Percentiles rank a stretch among this genome's conserved stretches.
phyloP scores from a whole-genome alignment of 139 green algal genomes.

The Tetraselmis striata region DNA sequence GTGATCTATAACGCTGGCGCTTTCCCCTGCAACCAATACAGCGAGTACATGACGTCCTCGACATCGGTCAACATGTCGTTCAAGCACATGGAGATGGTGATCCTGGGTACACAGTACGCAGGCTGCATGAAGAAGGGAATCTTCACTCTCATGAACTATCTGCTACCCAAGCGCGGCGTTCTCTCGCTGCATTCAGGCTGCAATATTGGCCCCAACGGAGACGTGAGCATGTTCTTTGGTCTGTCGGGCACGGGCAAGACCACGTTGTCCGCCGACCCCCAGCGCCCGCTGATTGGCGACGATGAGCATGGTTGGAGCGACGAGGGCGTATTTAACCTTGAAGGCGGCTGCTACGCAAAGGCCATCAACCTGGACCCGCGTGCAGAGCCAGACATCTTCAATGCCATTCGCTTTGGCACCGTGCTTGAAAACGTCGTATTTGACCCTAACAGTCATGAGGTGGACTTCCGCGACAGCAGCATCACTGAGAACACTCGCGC shows the following conservation, averaged over 20 bases:
- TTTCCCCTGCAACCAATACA: conserved; percentile 82
- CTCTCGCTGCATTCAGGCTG: conserved; percentile 86
- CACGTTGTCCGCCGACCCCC: conserved; percentile 64
- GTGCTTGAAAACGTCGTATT: conserved; percentile 93
- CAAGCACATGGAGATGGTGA: conserved; percentile 48
- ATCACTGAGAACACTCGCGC: conserved; percentile 92
- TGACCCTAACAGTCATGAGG: conserved; percentile 50
- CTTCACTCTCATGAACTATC: conserved; percentile 81
- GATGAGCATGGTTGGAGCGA: conserved; percentile 92
- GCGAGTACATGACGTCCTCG: conserved; percentile 81
- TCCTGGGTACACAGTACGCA: conserved; percentile 85
- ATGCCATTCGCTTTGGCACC: conserved; percentile 80
- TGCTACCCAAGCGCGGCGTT: conserved; percentile 75
- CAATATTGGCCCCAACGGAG: conserved; percentile 64
- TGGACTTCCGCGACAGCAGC: conserved; percentile 49
- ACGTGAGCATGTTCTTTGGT: conserved; percentile 82
- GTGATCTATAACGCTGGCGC: conserved; percentile 89
- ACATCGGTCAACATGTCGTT: conserved; percentile 82
- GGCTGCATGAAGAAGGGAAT: conserved; percentile 95
- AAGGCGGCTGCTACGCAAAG: conserved; percentile 96
- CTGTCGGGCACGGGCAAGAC: conserved; percentile 66
- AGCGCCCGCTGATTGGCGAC: conserved; percentile 80
- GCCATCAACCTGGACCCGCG: conserved; percentile 62
- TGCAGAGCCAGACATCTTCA: conserved; percentile 83
- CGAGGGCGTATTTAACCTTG: conserved; percentile 87